A percentile compares a stretch with the other conserved stretches of the same genome.
These are phyloP conservation scores for Sphenostylis stenocarpa DNA, from an alignment of 306 rosid genomes.

Conservation along the genomic window DNA sequence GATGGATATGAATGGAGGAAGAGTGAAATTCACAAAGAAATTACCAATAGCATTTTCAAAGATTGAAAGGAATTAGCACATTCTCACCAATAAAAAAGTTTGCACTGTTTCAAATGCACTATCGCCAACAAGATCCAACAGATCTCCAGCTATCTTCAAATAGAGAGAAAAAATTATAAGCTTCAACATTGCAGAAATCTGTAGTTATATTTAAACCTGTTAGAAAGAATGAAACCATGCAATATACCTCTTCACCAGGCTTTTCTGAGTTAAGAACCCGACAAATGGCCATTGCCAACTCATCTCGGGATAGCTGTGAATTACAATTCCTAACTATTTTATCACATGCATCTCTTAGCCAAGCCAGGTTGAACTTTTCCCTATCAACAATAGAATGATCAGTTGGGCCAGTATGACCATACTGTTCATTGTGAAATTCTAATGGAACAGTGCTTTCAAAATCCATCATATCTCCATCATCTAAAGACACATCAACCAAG, in stretches of 20 bases:
- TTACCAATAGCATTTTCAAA: constrained; percentile 15
- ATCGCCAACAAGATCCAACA: constrained; percentile 94
- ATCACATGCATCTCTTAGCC: constrained; percentile 87
- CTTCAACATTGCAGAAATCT: constrained; percentile 27
- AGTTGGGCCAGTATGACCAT: constrained; percentile 25
- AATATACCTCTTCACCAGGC: constrained; percentile 92
- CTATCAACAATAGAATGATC: constrained; percentile 41
- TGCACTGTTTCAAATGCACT: constrained; percentile 88
- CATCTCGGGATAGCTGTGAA: constrained; percentile 68
- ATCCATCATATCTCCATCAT: constrained; percentile 61
- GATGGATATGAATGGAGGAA: constrained; percentile 4
- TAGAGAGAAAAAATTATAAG: constrained; percentile 20
- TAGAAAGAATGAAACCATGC: constrained; percentile 20
- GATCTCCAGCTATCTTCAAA: constrained; percentile 84
- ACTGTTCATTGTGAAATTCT: constrained; percentile 46
- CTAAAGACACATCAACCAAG: constrained; percentile 73
- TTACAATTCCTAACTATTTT: constrained; percentile 50
- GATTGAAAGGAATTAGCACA: constrained; percentile 14
- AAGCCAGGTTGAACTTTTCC: constrained; percentile 62
- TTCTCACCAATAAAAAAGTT: constrained; percentile 75
- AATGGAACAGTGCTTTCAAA: constrained; percentile 47
- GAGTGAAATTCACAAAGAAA: constrained; percentile 19
- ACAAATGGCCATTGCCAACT: constrained; percentile 90
- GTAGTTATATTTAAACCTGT: neutral
- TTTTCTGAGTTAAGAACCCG: constrained; percentile 89